Conservation (phyloP, 345 rosid genomes). For the Ailanthus altissimus region DNA sequence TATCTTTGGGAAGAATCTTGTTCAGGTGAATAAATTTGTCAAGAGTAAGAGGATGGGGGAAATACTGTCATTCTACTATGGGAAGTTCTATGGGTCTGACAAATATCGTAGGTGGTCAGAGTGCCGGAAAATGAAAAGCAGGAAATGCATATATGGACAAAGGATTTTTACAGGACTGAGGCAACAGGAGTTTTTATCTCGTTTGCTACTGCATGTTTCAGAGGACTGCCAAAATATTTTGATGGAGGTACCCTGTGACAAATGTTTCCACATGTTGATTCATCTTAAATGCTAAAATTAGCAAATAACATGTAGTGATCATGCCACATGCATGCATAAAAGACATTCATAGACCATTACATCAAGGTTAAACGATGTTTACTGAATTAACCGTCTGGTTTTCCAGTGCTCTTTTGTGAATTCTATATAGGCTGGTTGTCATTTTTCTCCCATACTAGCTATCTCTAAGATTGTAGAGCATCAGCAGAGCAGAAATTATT, state of each 20-base stretch:
- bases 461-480: background rate
- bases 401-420: background rate
- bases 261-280: background rate
- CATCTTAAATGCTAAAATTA: background rate
- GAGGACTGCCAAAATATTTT: constrained; percentile 37
- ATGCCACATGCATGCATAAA: background rate
- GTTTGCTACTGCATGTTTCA: constrained; percentile 41
- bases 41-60: constrained; percentile 50
- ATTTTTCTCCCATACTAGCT: background rate
- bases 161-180: constrained; percentile 56
- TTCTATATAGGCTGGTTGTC: background rate
- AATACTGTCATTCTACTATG: constrained; percentile 53
- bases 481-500: background rate
- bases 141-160: constrained; percentile 46
- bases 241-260: constrained; percentile 44
- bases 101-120: constrained; percentile 57
- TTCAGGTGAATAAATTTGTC: constrained; percentile 48
- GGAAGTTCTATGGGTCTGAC: constrained; percentile 52
- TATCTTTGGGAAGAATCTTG: constrained; percentile 63
- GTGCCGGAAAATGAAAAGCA: constrained; percentile 46
- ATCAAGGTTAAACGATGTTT: background rate
- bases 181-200: constrained; percentile 58
- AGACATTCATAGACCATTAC: background rate
- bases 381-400: background rate
- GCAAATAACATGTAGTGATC: constrained; percentile 4